Evolutionary conservation across 164 flowering plant species (phyloP), one percentile per base, ranked within the genome.

Genomic region (Sextonia rubra): DNA sequence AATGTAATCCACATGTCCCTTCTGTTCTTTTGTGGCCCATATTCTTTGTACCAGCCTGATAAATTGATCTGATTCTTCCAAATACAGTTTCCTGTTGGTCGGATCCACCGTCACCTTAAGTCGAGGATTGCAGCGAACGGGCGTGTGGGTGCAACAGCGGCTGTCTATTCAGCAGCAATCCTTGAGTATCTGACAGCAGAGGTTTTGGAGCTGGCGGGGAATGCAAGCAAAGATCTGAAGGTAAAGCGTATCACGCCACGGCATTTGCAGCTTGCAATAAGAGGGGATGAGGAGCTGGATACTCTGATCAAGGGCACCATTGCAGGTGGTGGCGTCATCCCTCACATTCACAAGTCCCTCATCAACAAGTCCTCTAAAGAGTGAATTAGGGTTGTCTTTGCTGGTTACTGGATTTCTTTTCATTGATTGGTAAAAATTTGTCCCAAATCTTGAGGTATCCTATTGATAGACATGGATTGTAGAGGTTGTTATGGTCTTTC

Each of bases 261-360:
- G 79, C 98, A 93, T 74, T 77, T 93, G 75, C 98, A 93, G 85
- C 86, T 93, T n/a, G 98, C 98, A 20, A 93, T 93, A 52, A 84
- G 98, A 72, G 98, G 98, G n/a, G 98, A 93, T 73, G 98, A 93
- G 68, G 98, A 93, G 80, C 97, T 93, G 5, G 98, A 93, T 79
- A 91, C 98, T 4, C 89, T 93, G 80, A 93, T 93, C 85, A 93
- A 92, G 76, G 98, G 94, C 2, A 92, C 95, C 64, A 92, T 92
- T 80, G 95, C 97, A 17, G 96, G 98, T 27, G 98, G 98, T 73
- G 98, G 97, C 73, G 98, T 91, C 27, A 91, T 93, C 64, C 98
- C 98, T 68, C 98, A 91, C 83, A 93, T 93, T 75, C 98, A 93
- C 92, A 93, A 93, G 71, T 91, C 97, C 68, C 92, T 93, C 77